Evolutionary conservation across 2,329 filamentous ascomycete genomes (phyloP), one percentile per base, ranked within the genome.

Genomic region (Colletotrichum phormii): DNA sequence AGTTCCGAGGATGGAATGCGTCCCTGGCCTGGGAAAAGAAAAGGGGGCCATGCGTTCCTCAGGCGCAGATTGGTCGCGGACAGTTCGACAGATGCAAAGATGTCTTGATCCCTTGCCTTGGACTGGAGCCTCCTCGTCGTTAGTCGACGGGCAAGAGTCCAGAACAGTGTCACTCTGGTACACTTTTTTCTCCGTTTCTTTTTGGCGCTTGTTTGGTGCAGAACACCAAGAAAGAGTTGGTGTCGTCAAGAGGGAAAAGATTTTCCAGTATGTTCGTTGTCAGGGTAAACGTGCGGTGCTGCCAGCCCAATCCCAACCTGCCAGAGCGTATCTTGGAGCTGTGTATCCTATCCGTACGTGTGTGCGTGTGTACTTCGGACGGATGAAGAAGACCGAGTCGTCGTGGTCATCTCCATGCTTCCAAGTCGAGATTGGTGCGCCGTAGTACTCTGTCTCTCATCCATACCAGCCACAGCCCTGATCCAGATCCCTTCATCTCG

Each of bases 381-480:
- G 54, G 54, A 54, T 29, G 22, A 61, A 51, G 22, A 57, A 51
- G 53, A 58, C 33, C 60, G 51, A 29, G 59, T 33, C 37, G 60
- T 46, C 66, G 37, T 42, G 15, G 37, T 42, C 37, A 42, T 42
- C 37, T 18, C 37, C 15, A 42, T 37, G 60, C 46, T 55, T 29
- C 7, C 51, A 31, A 15, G 51, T 57, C 33, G 33, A 18, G 12
- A 49, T 70, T 61, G 68, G 63, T 71, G 49, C 63, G 49, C 57
- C 35, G 54, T 65, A 54, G 55, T 67, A 65, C 55, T n/a, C 24
- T 64, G 70, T 70, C 60, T 72, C 67, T 70, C 29, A n/a, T 65
- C 66, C 66, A 70, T 61, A 64, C 66, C 66, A 70, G 66, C 54
- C 55, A 70, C 22, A 55, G 53, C 54, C 55, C 64, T 59, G 66